Conservation (phyloP, 352 stramenopile species). For the Pythium insidiosum region DNA sequence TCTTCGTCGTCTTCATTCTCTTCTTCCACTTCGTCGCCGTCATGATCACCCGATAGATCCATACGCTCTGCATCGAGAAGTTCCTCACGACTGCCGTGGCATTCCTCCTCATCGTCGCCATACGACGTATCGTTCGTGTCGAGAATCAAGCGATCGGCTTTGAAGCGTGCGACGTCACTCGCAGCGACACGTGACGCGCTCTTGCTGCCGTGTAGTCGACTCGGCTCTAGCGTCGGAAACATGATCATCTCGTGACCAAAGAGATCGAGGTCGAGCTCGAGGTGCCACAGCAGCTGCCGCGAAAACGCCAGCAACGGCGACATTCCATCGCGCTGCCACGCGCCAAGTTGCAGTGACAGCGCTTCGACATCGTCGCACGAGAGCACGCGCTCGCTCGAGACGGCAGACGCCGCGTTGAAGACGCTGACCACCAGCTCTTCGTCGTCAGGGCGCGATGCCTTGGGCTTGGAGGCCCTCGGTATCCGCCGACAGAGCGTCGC, state of each 20-base stretch:
- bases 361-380: constrained; percentile 13
- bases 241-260: constrained; percentile 44
- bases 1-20: too few species aligned
- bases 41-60: too few species aligned
- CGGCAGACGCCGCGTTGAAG: constrained; percentile 34
- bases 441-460: constrained; percentile 1
- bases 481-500: constrained; percentile 20
- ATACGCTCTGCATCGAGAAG: too few species aligned
- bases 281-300: constrained; percentile 21
- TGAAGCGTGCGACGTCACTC: too few species aligned
- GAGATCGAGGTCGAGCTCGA: constrained; percentile 50
- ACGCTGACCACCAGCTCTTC: constrained; percentile 25
- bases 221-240: constrained; percentile 34
- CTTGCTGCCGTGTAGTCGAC: too few species aligned
- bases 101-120: too few species aligned
- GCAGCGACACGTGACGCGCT: too few species aligned
- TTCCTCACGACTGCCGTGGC: too few species aligned
- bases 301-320: constrained; percentile 21
- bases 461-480: too few species aligned
- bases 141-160: too few species aligned
- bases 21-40: too few species aligned
- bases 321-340: constrained; percentile 1
- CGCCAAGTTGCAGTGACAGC: constrained; percentile 14
- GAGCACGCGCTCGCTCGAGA: constrained; percentile 6
- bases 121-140: too few species aligned